Evolutionary conservation across 495 filamentous ascomycete genomes (phyloP), one percentile per base, ranked within the genome.

Genomic region (Penicillium verhagenii): DNA sequence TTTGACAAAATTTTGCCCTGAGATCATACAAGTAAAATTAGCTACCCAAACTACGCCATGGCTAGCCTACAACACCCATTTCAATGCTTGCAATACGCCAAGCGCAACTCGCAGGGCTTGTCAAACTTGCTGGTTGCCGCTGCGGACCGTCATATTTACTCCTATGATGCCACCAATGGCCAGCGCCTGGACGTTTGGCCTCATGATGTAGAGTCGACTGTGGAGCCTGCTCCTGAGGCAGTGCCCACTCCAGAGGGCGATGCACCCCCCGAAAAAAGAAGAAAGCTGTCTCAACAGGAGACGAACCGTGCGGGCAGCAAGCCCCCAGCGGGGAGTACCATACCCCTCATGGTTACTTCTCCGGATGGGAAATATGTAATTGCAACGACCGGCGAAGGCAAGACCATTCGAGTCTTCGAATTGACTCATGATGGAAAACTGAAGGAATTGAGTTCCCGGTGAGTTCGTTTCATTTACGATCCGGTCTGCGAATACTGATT

Each of bases 381-480:
- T 31, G 87, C 84, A 11, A 77, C 91, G 18, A 96, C 94, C 7
- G 85, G 82, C 7, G 91, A 95, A 62, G 94, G 97, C 76, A 98
- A 97, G 74, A 85, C 79, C 48, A 77, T 98, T 50, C 86, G 89
- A 60, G 91, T 97, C 1, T 88, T 97, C 59, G 74, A 83, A 54
- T 68, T 92, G 38, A 74, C 78, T 16, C 70, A 76, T 0, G 73
- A 81, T 50, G 88, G 86, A 19, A 72, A 73, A 8, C 70, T 97
- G 18, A 72, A 78, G 46, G 77, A 87, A 59, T 66, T 93, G 31
- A 96, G 86, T 69, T 77, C 83, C 66, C 84, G 93, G 90, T 89
- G 72, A 60, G 76, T 43, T 3, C 18, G 31, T 18, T 29, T 2
- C 20, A 6, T n/a, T 18, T 13, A 13, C 10, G 51, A 18, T n/a